Evolutionary conservation across 2,329 filamentous ascomycete genomes (phyloP).

Genomic region (Penicillium hesseltinei): DNA sequence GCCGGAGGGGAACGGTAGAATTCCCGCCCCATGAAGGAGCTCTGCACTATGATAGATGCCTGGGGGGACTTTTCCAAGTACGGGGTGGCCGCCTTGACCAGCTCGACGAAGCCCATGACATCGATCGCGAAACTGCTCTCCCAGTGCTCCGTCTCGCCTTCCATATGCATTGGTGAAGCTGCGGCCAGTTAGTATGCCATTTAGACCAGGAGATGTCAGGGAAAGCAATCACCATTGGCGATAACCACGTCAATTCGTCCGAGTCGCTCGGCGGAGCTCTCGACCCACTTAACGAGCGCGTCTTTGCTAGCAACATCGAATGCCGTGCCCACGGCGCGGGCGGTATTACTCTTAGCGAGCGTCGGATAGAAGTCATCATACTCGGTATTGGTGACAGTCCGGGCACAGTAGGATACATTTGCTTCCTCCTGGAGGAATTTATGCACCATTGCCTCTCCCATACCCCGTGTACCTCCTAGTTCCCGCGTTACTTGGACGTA

Average conservation of each 20-base stretch:
- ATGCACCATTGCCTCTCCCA: neutral
- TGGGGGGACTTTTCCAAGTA: neutral
- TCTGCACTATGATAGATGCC: neutral
- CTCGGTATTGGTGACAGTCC: neutral
- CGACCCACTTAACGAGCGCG: neutral
- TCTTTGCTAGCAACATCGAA: neutral
- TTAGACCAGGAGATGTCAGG: neutral
- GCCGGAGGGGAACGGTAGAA: conserved; percentile 23
- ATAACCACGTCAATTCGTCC: neutral
- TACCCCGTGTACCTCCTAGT: neutral
- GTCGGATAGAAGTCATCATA: neutral
- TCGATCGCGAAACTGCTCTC: neutral
- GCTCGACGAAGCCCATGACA: neutral
- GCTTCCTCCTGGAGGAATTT: neutral
- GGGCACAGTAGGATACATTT: neutral
- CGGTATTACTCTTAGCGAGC: neutral
- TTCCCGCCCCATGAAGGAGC: conserved; percentile 38
- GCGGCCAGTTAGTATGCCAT: neutral
- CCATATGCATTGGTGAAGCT: neutral
- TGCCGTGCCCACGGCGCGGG: neutral
- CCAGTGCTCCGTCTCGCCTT: neutral
- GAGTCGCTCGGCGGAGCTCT: neutral
- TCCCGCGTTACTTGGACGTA: neutral
- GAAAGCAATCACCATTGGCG: neutral
- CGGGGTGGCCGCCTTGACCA: neutral